Evolutionary conservation across 2,329 filamentous ascomycete genomes (phyloP).

Genomic region (Fusarium sp.): DNA sequence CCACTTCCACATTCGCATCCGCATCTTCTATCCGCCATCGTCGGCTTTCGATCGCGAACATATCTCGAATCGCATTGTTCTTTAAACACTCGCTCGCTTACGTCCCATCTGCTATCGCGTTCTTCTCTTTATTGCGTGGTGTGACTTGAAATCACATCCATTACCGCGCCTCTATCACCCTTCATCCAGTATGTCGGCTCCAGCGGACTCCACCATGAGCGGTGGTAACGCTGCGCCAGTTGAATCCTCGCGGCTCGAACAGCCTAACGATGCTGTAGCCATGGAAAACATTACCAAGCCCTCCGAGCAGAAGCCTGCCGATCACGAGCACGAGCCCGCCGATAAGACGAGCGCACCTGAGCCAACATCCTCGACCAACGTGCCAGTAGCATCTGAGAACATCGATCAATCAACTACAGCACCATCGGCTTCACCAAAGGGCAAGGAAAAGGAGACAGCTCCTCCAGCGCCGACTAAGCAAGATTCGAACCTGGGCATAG

Average conservation of each 20-base stretch:
- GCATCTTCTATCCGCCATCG: constrained; percentile 30
- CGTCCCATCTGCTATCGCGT: constrained; percentile 13
- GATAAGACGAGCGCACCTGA: constrained; percentile 30
- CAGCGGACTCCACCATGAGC: constrained; percentile 49
- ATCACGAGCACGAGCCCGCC: constrained; percentile 31
- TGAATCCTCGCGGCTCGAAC: constrained; percentile 48
- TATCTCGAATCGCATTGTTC: constrained; percentile 11
- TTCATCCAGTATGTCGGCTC: constrained; percentile 47
- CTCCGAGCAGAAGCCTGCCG: constrained; percentile 30
- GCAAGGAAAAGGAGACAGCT: constrained; percentile 50
- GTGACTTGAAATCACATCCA: constrained; percentile 42
- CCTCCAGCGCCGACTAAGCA: constrained; percentile 48
- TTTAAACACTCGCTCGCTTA: constrained; percentile 39
- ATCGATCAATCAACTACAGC: constrained; percentile 34
- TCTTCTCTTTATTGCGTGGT: constrained; percentile 38
- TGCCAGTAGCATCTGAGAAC: constrained; percentile 33
- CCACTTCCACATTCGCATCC: constrained; percentile 30
- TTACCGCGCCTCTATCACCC: constrained; percentile 28
- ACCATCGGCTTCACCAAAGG: constrained; percentile 45
- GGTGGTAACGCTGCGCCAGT: constrained; percentile 46
- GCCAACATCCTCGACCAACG: constrained; percentile 29
- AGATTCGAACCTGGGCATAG: constrained; percentile 56
- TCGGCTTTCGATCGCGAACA: constrained; percentile 18
- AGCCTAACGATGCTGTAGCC: constrained; percentile 53
- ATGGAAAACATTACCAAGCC: constrained; percentile 51